phyloP scores from a whole-genome alignment of 2,329 filamentous ascomycete species.

The Fusarium lyarnte region DNA sequence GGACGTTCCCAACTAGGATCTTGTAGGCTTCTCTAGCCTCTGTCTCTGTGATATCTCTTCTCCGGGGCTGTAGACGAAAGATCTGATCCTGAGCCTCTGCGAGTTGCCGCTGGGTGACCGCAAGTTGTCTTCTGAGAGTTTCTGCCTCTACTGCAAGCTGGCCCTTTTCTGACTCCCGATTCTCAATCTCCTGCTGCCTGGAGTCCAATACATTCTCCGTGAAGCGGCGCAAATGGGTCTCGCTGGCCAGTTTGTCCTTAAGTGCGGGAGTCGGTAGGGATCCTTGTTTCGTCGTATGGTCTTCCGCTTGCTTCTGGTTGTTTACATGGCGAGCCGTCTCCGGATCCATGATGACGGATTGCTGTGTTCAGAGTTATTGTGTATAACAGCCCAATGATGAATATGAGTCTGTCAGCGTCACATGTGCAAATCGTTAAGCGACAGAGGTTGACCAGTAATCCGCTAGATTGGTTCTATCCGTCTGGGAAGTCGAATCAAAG shows the following conservation, averaged over 20 bases:
- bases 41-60: constrained; percentile 49
- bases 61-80: constrained; percentile 46
- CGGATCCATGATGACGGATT: constrained; percentile 29
- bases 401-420: constrained; percentile 10
- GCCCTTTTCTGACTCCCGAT: constrained; percentile 44
- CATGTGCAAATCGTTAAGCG: constrained; percentile 16
- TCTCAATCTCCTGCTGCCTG: constrained; percentile 49
- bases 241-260: constrained; percentile 44
- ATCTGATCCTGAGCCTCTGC: constrained; percentile 48
- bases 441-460: constrained; percentile 7
- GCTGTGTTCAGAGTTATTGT: constrained; percentile 12
- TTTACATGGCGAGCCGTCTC: constrained; percentile 7
- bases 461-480: constrained; percentile 5
- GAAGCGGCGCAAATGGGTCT: constrained; percentile 48
- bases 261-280: constrained; percentile 28
- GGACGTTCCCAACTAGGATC: constrained; percentile 46
- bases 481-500: constrained; percentile 6
- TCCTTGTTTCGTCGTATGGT: constrained; percentile 10
- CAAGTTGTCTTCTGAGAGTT: constrained; percentile 45
- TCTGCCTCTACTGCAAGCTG: constrained; percentile 44
- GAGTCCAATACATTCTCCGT: constrained; percentile 51
- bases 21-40: constrained; percentile 50
- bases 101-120: constrained; percentile 45
- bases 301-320: constrained; percentile 6
- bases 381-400: not conserved